Conservation (phyloP, 2,329 filamentous ascomycete genomes). For the Aspergillus pseudoglaucus region DNA sequence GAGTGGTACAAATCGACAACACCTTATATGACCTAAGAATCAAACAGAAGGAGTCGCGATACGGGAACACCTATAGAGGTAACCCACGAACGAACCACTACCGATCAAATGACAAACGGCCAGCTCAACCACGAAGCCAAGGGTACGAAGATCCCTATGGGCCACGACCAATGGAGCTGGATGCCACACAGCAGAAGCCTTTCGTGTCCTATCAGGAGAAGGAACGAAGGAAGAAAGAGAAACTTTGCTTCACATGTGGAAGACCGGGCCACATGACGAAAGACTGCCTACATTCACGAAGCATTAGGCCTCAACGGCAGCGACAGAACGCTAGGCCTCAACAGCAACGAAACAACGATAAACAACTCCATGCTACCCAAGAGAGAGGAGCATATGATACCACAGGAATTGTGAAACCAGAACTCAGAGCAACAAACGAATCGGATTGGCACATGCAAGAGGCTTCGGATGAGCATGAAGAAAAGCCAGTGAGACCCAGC, state of each 20-base stretch:
- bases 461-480: background rate
- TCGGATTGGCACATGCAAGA: background rate
- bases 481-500: background rate
- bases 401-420: background rate
- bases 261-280: conserved; percentile 1
- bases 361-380: conserved; percentile 2
- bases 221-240: background rate
- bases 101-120: background rate
- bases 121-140: background rate
- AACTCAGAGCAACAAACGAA: background rate
- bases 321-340: background rate
- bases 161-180: conserved; percentile 3
- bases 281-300: background rate
- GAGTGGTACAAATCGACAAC: conserved; percentile 1
- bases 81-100: background rate
- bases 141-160: conserved; percentile 1
- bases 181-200: background rate
- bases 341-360: background rate
- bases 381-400: background rate
- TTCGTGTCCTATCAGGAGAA: background rate
- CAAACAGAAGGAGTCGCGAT: background rate
- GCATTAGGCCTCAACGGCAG: background rate
- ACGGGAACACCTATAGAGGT: background rate
- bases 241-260: conserved; percentile 3
- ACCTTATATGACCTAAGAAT: conserved; percentile 1